phyloP scores from a whole-genome alignment of 148 eudicot genomes.

The Vaccinium myrtillus region DNA sequence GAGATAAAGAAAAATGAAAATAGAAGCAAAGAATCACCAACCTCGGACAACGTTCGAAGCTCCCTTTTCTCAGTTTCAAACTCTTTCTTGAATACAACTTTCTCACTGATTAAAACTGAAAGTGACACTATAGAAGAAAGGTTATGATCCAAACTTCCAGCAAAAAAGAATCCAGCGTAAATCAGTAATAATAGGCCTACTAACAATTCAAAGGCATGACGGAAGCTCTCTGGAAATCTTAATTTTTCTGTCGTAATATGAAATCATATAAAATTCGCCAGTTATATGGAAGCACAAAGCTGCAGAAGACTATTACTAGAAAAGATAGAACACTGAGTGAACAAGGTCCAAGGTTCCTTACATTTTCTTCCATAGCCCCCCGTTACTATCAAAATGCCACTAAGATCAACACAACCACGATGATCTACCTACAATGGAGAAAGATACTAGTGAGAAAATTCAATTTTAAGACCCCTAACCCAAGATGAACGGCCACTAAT shows the following conservation, averaged over 20 bases:
- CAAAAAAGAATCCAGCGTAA: not conserved
- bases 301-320: not conserved
- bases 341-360: not conserved
- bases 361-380: not conserved
- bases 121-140: slow-evolving; percentile 43
- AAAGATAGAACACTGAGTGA: not conserved
- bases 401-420: slow-evolving; percentile 28
- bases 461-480: not conserved
- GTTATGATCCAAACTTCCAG: not conserved
- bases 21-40: slow-evolving; percentile 22
- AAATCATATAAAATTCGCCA: not conserved
- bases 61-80: slow-evolving; percentile 50
- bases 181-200: not conserved
- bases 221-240: not conserved
- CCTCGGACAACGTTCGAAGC: slow-evolving; percentile 45
- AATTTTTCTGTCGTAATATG: not conserved
- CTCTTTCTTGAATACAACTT: slow-evolving; percentile 27
- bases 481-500: not conserved
- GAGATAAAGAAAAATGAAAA: not conserved
- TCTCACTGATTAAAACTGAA: slow-evolving; percentile 22
- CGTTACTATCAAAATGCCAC: not conserved
- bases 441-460: not conserved
- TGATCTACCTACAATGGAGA: slow-evolving; percentile 43
- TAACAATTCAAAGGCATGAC: not conserved
- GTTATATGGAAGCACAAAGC: not conserved